Evolutionary conservation across 768 basidiomycete genomes (phyloP).

Genomic region (Termitomyces titanicus): DNA sequence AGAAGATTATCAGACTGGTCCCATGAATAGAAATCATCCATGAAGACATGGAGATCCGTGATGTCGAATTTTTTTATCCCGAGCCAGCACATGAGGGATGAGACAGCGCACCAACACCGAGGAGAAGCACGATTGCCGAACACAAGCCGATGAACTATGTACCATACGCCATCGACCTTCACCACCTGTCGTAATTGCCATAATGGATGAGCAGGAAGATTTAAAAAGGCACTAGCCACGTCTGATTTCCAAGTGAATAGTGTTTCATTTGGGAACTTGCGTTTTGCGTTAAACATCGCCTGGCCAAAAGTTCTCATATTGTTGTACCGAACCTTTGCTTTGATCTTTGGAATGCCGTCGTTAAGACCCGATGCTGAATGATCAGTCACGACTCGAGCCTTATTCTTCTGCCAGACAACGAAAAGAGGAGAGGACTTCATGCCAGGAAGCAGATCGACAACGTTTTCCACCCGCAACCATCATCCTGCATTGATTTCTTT

Average conservation of each 20-base stretch:
- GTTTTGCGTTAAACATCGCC: constrained; percentile 9
- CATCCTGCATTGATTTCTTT: constrained; percentile 15
- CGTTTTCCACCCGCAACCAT: constrained; percentile 12
- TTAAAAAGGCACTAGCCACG: constrained; percentile 27
- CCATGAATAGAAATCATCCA: constrained; percentile 14
- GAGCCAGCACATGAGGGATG: constrained; percentile 17
- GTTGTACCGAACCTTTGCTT: constrained; percentile 9
- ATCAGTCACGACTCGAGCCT: constrained; percentile 23
- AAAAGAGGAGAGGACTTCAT: constrained; percentile 25
- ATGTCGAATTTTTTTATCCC: constrained; percentile 20
- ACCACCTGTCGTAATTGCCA: constrained; percentile 32
- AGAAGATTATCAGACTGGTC: not conserved
- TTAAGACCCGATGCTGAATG: constrained; percentile 20
- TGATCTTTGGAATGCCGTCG: constrained; percentile 6
- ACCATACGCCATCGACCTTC: constrained; percentile 16
- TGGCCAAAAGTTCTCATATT: constrained; percentile 9
- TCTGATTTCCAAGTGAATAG: constrained; percentile 25
- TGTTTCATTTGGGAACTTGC: constrained; percentile 18
- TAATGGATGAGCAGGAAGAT: constrained; percentile 27
- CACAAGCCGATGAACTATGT: constrained; percentile 25
- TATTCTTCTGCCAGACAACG: constrained; percentile 23
- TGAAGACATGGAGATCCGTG: constrained; percentile 21
- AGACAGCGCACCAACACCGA: constrained; percentile 21
- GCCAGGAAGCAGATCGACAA: constrained; percentile 19
- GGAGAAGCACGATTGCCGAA: constrained; percentile 26